These are phyloP conservation scores for Lactifluus piperatus DNA, from an alignment of 768 basidiomycete genomes.

Conservation along the genomic window DNA sequence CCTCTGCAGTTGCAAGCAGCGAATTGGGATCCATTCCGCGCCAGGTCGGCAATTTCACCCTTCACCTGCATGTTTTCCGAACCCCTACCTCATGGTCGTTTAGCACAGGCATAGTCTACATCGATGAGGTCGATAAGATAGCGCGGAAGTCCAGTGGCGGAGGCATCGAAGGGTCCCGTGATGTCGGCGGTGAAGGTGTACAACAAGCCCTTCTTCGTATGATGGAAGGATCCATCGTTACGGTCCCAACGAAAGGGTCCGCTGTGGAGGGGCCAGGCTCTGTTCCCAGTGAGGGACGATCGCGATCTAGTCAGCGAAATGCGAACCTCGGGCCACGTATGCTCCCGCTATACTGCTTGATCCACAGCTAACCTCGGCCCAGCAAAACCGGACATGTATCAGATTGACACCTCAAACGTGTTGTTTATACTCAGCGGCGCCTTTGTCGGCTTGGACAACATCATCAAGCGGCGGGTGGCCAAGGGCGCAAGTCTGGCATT, in stretches of 20 bases:
- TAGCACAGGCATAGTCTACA: constrained; percentile 90
- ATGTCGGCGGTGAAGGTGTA: constrained; percentile 94
- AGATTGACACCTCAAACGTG: constrained; percentile 83
- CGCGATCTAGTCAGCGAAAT: constrained; percentile 42
- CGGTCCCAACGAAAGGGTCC: constrained; percentile 66
- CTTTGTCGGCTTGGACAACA: constrained; percentile 81
- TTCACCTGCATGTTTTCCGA: neutral
- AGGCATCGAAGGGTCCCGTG: constrained; percentile 64
- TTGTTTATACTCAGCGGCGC: constrained; percentile 95
- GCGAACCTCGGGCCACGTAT: constrained; percentile 28
- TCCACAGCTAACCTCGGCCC: constrained; percentile 7
- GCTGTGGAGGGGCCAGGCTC: constrained; percentile 39
- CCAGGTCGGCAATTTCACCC: constrained; percentile 44
- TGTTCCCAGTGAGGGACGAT: constrained; percentile 36
- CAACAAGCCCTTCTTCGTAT: constrained; percentile 89
- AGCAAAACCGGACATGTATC: constrained; percentile 60
- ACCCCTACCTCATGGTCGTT: constrained; percentile 1
- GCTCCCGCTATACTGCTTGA: neutral
- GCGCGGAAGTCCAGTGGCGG: constrained; percentile 47
- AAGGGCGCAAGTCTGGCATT: constrained; percentile 59
- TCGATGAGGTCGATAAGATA: constrained; percentile 95
- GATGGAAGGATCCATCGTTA: constrained; percentile 86
- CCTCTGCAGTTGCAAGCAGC: constrained; percentile 69
- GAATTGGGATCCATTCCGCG: constrained; percentile 78
- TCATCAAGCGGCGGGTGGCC: constrained; percentile 70